Evolutionary conservation across 2,329 filamentous ascomycete genomes (phyloP).

Genomic region (Aspergillus sp.): DNA sequence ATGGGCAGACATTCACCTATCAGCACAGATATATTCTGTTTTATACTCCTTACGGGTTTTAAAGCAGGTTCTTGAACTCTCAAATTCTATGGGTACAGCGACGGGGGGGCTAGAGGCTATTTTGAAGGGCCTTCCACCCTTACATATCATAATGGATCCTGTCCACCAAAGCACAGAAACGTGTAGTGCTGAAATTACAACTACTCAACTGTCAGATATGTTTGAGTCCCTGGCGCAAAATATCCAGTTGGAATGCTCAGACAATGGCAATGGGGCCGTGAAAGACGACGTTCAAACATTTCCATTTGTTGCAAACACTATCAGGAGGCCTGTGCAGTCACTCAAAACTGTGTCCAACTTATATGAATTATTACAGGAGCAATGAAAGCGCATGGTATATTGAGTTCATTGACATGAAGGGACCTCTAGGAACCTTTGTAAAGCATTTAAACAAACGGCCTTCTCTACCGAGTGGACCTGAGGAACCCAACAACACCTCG

Average conservation of each 20-base stretch:
- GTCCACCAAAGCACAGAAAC: conserved; percentile 20
- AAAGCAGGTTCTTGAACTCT: conserved; percentile 48
- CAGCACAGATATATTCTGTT: conserved; percentile 60
- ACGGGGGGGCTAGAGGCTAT: conserved; percentile 15
- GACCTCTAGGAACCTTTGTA: background rate
- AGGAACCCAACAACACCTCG: conserved; percentile 82
- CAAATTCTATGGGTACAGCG: conserved; percentile 29
- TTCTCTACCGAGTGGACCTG: conserved; percentile 52
- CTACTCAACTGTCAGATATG: conserved; percentile 9
- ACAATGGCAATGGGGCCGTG: background rate
- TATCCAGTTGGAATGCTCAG: background rate
- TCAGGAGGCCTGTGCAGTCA: background rate
- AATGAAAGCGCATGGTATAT: conserved; percentile 2
- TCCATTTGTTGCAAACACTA: background rate
- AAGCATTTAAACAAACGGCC: background rate
- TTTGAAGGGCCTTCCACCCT: conserved; percentile 29
- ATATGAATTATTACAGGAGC: conserved; percentile 13
- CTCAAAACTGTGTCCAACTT: conserved; percentile 6
- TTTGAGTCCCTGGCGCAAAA: background rate
- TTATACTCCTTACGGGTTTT: conserved; percentile 64
- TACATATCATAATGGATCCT: conserved; percentile 30
- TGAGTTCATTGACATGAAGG: background rate
- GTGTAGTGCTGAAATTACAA: conserved; percentile 5
- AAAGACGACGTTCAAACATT: background rate
- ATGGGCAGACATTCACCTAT: conserved; percentile 63